A percentile compares a stretch with the other conserved stretches of the same genome.
phyloP scores from a whole-genome alignment of 2,329 filamentous ascomycete genomes.

The Penicillium sp. region DNA sequence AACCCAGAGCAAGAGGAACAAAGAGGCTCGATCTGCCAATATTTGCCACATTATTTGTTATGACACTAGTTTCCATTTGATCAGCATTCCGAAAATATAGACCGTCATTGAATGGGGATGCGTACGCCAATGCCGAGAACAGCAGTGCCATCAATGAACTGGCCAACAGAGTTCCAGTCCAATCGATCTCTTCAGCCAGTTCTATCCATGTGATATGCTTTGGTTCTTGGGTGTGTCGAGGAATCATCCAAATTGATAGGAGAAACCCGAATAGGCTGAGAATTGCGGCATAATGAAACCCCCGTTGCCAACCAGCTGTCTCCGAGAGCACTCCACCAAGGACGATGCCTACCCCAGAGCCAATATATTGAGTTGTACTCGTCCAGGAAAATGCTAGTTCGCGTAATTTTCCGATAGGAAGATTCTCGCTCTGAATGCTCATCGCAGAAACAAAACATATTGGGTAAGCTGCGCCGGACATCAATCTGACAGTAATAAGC shows the following conservation, averaged over 20 bases:
- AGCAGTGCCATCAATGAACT: constrained; percentile 7
- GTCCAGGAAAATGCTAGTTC: constrained; percentile 53
- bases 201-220: background rate
- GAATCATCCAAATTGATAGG: constrained; percentile 8
- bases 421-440: constrained; percentile 13
- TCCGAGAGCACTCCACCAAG: constrained; percentile 50
- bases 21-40: constrained; percentile 3
- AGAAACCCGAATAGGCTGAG: constrained; percentile 6
- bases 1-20: constrained; percentile 4
- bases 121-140: constrained; percentile 16
- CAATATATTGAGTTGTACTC: constrained; percentile 50
- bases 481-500: constrained; percentile 5
- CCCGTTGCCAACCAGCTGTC: constrained; percentile 49
- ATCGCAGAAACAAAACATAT: constrained; percentile 11
- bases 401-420: constrained; percentile 44
- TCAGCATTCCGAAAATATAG: background rate
- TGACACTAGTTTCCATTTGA: background rate
- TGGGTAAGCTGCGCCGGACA: constrained; percentile 7
- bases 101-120: background rate
- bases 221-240: background rate
- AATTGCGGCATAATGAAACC: constrained; percentile 33
- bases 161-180: constrained; percentile 12
- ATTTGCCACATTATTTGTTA: constrained; percentile 5
- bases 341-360: constrained; percentile 50
- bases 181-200: constrained; percentile 13